Evolutionary conservation across 371 early-diverging fungal species (phyloP), one percentile per base, ranked within the genome.

Genomic region (Rhizopus stolonifer): DNA sequence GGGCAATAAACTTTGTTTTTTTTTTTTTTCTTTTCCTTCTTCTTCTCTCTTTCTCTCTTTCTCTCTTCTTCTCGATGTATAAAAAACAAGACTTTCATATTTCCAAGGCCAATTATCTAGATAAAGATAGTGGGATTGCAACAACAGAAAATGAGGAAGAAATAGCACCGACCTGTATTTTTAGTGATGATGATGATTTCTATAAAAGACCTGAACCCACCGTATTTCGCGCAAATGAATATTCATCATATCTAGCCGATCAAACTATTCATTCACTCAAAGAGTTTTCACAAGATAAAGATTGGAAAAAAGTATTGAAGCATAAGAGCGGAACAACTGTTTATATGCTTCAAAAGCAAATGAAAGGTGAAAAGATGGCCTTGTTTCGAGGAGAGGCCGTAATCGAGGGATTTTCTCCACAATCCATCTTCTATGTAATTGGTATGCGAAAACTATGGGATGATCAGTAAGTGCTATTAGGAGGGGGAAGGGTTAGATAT

Each of bases 371-470:
- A 11, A 83, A 83, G 49, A 60, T 74, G 1, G 80, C 84, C 2
- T 58, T 77, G 4, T 85, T 84, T 64, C 82, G 80, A 61, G 84
- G 86, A 21, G 84, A 84, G 55, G 68, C 70, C 23, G 64, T 85
- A 6, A 80, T 87, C 40, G 78, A 81, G 48, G 83, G 83, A 0
- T 84, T 82, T 46, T 64, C 80, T 11, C 86, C 88, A 1, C 84
- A 85, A 40, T 75, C 85, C 13, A 78, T 87, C 25, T 85, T 86
- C 54, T 79, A 84, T 18, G 79, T 85, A 11, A 81, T 87, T 49
- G 84, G 83, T n/a, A 83, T 81, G 64, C 65, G 88, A 26, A 83
- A 82, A 46, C 55, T 85, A 14, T 85, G 83, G 83, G 85, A 85
- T 65, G 60, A 64, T 31, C 54, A 71, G 78, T 77, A 61, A 62